Conservation (phyloP, 352 stramenopile species). For the Albugo laibachii region DNA sequence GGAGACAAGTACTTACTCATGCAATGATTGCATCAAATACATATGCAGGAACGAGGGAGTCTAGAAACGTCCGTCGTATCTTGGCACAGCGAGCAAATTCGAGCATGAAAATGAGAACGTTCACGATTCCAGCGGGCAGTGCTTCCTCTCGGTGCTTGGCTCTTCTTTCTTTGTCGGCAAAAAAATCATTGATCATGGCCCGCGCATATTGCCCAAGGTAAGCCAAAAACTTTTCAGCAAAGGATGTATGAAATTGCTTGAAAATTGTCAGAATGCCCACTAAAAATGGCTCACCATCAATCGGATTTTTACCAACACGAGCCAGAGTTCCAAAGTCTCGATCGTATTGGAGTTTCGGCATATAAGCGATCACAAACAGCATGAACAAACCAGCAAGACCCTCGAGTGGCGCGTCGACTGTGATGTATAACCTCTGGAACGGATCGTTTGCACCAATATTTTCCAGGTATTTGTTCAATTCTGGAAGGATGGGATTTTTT, state of each 20-base stretch:
- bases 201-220: conserved; percentile 88
- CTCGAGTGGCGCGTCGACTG: conserved; percentile 77
- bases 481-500: conserved; percentile 67
- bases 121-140: conserved; percentile 64
- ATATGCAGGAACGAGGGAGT: conserved; percentile 73
- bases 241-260: conserved; percentile 90
- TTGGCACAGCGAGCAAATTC: conserved; percentile 71
- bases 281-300: conserved; percentile 83
- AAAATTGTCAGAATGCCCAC: conserved; percentile 83
- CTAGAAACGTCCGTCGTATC: conserved; percentile 62
- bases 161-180: conserved; percentile 23
- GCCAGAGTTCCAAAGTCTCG: conserved; percentile 79
- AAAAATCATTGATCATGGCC: conserved; percentile 72
- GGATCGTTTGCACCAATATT: conserved; percentile 84
- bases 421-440: conserved; percentile 89
- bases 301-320: conserved; percentile 78
- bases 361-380: conserved; percentile 85
- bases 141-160: conserved; percentile 16
- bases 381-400: conserved; percentile 81
- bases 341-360: conserved; percentile 87
- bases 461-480: conserved; percentile 84
- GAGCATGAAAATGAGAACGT: conserved; percentile 80
- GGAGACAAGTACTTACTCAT: no score
- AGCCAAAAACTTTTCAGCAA: conserved; percentile 83
- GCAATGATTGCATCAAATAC: conserved; percentile 63